phyloP scores from a whole-genome alignment of 2,329 filamentous ascomycete species.

The Fusarium sp. region DNA sequence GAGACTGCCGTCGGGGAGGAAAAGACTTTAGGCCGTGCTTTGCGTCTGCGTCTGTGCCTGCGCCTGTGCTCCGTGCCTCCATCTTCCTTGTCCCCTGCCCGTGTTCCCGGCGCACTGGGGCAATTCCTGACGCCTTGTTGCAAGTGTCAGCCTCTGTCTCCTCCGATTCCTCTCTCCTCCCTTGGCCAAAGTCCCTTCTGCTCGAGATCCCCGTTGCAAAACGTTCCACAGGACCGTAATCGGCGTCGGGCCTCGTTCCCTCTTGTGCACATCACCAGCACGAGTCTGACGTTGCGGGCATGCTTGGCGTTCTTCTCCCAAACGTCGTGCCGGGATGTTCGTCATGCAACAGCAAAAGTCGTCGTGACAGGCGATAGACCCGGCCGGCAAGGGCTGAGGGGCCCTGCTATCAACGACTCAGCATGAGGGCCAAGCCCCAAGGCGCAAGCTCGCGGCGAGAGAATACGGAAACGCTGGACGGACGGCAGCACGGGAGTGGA shows the following conservation, averaged over 20 bases:
- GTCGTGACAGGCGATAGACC: conserved; percentile 29
- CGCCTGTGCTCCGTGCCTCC: conserved; percentile 4
- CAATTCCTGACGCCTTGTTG: conserved; percentile 7
- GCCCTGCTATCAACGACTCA: conserved; percentile 36
- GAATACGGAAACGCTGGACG: conserved; percentile 35
- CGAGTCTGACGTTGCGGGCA: conserved; percentile 6
- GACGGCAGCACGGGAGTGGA: conserved; percentile 35
- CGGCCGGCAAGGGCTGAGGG: conserved; percentile 23
- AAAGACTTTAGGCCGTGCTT: conserved; percentile 11
- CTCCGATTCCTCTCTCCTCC: neutral
- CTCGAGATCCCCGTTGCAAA: conserved; percentile 7
- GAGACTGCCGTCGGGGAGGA: conserved; percentile 36
- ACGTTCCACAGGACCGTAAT: conserved; percentile 30
- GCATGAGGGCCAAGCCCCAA: conserved; percentile 28
- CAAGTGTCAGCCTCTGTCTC: conserved; percentile 8
- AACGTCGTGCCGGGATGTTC: conserved; percentile 42
- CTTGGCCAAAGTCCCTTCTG: neutral
- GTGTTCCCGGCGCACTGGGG: conserved; percentile 7
- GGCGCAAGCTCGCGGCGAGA: conserved; percentile 49
- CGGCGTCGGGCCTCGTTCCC: conserved; percentile 5
- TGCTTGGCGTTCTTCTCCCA: conserved; percentile 40
- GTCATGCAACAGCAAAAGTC: conserved; percentile 47
- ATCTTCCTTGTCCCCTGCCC: conserved; percentile 3
- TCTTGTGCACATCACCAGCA: conserved; percentile 3
- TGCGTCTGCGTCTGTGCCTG: conserved; percentile 20